Conservation (phyloP, 2,329 filamentous ascomycete genomes). For the Ilyonectria destructans region DNA sequence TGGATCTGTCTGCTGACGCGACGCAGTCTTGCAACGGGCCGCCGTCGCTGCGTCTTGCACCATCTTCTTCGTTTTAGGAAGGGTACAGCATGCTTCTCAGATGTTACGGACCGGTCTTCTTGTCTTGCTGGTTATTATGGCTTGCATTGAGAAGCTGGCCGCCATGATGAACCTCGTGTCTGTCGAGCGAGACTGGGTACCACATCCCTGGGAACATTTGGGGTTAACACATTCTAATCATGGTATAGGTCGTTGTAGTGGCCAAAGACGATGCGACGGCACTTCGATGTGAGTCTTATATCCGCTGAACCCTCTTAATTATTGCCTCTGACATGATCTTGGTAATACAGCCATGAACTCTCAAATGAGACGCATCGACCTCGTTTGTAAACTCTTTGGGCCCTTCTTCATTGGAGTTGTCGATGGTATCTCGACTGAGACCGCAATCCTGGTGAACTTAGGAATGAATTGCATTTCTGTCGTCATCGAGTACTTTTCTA, state of each 20-base stretch:
- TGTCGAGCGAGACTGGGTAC: constrained; percentile 80
- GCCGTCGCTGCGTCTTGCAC: constrained; percentile 65
- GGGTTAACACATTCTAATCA: constrained; percentile 18
- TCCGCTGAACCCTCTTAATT: neutral
- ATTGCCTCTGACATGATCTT: constrained; percentile 4
- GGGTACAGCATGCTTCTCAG: constrained; percentile 10
- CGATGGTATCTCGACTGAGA: constrained; percentile 63
- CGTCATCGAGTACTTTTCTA: constrained; percentile 67
- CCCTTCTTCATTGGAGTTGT: constrained; percentile 71
- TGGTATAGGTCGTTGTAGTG: constrained; percentile 49
- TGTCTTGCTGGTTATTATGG: constrained; percentile 64
- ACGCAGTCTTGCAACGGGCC: constrained; percentile 56
- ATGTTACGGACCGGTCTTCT: constrained; percentile 50
- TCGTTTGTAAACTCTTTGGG: constrained; percentile 72
- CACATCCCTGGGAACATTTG: neutral
- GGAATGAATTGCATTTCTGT: constrained; percentile 67
- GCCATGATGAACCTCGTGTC: constrained; percentile 77
- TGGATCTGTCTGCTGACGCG: constrained; percentile 20
- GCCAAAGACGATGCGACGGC: constrained; percentile 40
- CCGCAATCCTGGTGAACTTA: constrained; percentile 66
- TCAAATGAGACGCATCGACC: constrained; percentile 75
- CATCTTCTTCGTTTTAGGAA: constrained; percentile 57
- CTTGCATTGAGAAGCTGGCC: constrained; percentile 79
- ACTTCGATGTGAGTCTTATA: constrained; percentile 37
- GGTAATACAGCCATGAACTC: constrained; percentile 64